Conservation (phyloP, 257 asterid genomes). For the Solanum okadae region DNA sequence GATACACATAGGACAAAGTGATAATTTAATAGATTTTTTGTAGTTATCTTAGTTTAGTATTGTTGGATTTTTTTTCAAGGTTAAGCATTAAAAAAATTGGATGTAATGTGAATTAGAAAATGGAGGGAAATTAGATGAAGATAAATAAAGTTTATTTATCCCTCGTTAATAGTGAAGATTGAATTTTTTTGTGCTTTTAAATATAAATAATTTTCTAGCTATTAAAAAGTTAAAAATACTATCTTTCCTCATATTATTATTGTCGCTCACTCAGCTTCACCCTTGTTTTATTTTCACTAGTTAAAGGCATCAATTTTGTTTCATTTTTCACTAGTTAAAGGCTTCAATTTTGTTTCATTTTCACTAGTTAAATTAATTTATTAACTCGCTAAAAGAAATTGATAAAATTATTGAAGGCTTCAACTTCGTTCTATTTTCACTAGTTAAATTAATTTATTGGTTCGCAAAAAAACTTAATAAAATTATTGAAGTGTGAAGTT, state of each 20-base stretch:
- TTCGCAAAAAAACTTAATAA: too few relatives aligned
- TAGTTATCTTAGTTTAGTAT: not conserved
- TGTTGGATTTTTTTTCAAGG: not conserved
- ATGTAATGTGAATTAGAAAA: not conserved
- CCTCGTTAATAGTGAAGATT: not conserved
- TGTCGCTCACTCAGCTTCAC: fast-evolving
- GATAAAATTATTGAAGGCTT: too few relatives aligned
- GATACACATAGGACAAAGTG: not conserved
- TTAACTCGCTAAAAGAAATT: too few relatives aligned
- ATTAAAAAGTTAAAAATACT: not conserved
- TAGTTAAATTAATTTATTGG: not conserved
- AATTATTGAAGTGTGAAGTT: not conserved
- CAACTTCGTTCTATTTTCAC: too few relatives aligned
- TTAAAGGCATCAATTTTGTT: too few relatives aligned
- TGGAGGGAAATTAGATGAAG: not conserved
- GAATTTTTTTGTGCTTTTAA: not conserved
- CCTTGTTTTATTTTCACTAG: too few relatives aligned
- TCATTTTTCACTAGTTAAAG: too few relatives aligned
- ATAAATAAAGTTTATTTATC: not conserved
- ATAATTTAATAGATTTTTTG: not conserved
- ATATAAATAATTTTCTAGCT: not conserved
- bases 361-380: too few relatives aligned
- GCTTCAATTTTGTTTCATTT: too few relatives aligned
- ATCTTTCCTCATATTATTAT: fast-evolving
- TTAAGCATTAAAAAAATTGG: not conserved